Evolutionary conservation across 768 basidiomycete species (phyloP).

Genomic region (Suillus americanus): DNA sequence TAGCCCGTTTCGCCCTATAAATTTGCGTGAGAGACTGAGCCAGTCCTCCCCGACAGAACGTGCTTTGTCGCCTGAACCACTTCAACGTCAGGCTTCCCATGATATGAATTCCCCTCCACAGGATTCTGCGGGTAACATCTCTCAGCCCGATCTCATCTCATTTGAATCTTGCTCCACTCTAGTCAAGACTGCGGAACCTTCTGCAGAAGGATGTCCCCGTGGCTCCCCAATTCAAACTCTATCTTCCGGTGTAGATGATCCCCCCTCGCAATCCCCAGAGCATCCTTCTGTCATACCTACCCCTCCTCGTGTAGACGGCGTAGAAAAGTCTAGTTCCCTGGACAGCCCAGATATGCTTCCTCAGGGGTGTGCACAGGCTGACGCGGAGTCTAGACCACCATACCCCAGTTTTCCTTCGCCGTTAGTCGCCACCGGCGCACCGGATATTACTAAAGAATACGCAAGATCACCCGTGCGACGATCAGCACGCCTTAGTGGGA

Average conservation of each 20-base stretch:
- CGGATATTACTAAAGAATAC: neutral
- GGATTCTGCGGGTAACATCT: constrained; percentile 9
- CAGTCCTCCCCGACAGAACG: constrained; percentile 14
- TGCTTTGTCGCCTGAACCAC: constrained; percentile 5
- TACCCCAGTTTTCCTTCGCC: neutral
- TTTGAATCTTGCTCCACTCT: constrained; percentile 43
- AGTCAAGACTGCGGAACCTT: constrained; percentile 12
- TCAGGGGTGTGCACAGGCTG: neutral
- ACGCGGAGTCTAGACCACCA: neutral
- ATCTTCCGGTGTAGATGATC: constrained; percentile 21
- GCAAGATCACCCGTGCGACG: constrained; percentile 31
- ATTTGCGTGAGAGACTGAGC: constrained; percentile 28
- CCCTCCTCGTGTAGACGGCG: constrained; percentile 2
- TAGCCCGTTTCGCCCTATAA: constrained; percentile 33
- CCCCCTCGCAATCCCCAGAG: constrained; percentile 22
- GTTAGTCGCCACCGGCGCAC: constrained; percentile 6
- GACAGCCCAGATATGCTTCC: neutral
- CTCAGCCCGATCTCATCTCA: constrained; percentile 36
- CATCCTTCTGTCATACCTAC: constrained; percentile 3
- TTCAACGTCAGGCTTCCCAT: neutral
- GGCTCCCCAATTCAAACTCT: constrained; percentile 12
- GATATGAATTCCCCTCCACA: neutral
- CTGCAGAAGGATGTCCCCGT: constrained; percentile 3
- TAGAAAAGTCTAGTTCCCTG: constrained; percentile 8
- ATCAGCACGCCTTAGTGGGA: constrained; percentile 38